Conservation (phyloP, 441 rosid species). For the Aleurites moluccanus region DNA sequence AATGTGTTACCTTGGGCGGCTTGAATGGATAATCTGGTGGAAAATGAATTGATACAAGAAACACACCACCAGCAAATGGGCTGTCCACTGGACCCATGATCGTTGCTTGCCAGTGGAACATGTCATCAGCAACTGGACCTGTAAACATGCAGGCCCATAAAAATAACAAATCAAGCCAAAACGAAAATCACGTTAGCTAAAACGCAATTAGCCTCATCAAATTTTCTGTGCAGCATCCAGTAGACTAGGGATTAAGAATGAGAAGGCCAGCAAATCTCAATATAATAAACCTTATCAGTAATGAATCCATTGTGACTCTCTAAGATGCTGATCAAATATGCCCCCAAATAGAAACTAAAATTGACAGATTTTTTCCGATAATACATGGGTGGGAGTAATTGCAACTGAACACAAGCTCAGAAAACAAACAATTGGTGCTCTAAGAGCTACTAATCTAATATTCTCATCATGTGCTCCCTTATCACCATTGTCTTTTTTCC, state of each 20-base stretch:
- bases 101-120: constrained; percentile 92
- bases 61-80: constrained; percentile 83
- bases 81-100: constrained; percentile 87
- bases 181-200: neutral
- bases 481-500: neutral
- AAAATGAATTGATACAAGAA: constrained; percentile 80
- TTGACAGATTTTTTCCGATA: too few relatives aligned
- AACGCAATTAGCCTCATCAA: neutral
- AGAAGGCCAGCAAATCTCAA: neutral
- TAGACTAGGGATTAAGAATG: neutral
- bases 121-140: constrained; percentile 89
- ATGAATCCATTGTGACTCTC: neutral
- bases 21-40: constrained; percentile 89
- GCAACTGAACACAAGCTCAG: neutral
- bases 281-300: neutral
- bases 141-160: neutral
- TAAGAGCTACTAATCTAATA: neutral
- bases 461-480: neutral
- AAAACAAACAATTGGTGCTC: neutral
- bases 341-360: neutral
- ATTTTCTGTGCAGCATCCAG: too few relatives aligned
- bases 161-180: constrained; percentile 3
- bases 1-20: constrained; percentile 68
- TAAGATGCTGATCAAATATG: neutral
- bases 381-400: too few relatives aligned